These are phyloP conservation scores for Ballota nigra DNA, from an alignment of 257 asterid genomes.

Conservation along the genomic window DNA sequence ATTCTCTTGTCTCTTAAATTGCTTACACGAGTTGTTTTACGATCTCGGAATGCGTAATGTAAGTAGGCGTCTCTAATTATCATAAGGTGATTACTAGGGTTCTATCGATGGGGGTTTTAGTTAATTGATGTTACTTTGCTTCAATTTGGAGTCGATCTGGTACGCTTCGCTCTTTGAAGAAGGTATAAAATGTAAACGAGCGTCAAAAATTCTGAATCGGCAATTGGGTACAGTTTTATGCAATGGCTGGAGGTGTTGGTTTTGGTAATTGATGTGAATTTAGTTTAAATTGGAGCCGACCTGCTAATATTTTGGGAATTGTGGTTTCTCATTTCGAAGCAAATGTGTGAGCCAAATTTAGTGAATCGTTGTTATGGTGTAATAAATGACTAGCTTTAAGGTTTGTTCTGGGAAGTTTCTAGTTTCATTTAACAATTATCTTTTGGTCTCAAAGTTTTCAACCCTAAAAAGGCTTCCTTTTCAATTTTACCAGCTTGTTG, in stretches of 20 bases:
- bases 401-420: not conserved
- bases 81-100: not conserved
- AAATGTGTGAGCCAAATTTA: not conserved
- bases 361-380: not conserved
- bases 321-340: not conserved
- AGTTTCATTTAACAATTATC: not conserved
- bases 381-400: not conserved
- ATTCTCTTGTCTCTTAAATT: not conserved
- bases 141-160: not conserved
- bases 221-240: not conserved
- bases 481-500: not conserved
- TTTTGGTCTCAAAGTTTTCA: not conserved
- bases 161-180: not conserved
- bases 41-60: too few relatives aligned
- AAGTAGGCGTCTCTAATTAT: not conserved
- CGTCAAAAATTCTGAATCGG: not conserved
- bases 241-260: not conserved
- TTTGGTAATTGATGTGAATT: not conserved
- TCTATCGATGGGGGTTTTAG: not conserved
- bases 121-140: not conserved
- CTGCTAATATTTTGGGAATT: conserved; percentile 5
- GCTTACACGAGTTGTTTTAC: not conserved
- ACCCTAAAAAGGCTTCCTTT: not conserved
- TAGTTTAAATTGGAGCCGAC: not conserved
- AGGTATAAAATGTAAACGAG: not conserved